phyloP scores from a whole-genome alignment of 2,329 filamentous ascomycete genomes.

The Alternaria infectoria region DNA sequence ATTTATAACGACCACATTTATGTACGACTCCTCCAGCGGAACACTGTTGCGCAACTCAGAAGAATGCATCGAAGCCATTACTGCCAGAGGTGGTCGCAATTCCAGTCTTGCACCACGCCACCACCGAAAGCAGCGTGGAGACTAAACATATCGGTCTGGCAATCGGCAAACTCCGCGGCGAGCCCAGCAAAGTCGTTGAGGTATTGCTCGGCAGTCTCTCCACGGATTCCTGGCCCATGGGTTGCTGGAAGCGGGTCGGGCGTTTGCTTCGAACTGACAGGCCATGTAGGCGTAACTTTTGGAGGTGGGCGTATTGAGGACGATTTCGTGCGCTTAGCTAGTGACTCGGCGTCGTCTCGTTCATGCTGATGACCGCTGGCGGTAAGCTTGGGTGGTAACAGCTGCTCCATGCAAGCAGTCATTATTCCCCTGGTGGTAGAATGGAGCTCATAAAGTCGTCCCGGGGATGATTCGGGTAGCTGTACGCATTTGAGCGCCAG shows the following conservation, averaged over 20 bases:
- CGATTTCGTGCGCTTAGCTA: background rate
- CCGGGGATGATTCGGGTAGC: background rate
- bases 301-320: conserved; percentile 1
- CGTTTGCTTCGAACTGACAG: background rate
- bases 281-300: background rate
- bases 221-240: background rate
- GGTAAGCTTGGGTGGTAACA: conserved; percentile 13
- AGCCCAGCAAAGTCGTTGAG: conserved; percentile 20
- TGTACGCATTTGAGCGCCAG: conserved; percentile 25
- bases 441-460: conserved; percentile 3
- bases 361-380: conserved; percentile 1
- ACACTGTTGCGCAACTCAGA: background rate
- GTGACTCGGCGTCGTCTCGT: background rate
- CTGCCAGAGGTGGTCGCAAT: conserved; percentile 22
- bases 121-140: conserved; percentile 16
- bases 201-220: conserved; percentile 16
- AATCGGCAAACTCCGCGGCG: conserved; percentile 15
- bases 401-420: conserved; percentile 18
- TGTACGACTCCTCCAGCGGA: background rate
- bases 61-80: background rate
- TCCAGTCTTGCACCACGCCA: conserved; percentile 18
- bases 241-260: background rate
- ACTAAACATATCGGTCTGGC: conserved; percentile 9
- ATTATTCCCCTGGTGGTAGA: conserved; percentile 11
- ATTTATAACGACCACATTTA: background rate